A percentile compares a stretch with the other conserved stretches of the same genome.
phyloP scores from a whole-genome alignment of 345 rosid species.

The Trapa bicornis region DNA sequence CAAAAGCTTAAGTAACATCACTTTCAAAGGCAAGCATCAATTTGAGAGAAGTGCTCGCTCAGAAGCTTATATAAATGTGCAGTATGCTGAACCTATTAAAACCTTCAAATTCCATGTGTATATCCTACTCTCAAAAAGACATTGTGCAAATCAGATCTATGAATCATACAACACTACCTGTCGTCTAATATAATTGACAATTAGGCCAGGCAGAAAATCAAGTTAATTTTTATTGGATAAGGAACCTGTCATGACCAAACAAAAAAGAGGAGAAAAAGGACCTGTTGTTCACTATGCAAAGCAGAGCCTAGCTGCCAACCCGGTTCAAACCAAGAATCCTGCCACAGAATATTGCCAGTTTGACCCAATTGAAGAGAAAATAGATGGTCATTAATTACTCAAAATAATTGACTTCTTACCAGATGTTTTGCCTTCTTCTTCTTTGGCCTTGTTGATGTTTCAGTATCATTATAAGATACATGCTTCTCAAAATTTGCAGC shows the following conservation, averaged over 20 bases:
- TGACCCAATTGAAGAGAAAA: slow-evolving; percentile 11
- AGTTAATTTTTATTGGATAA: neutral
- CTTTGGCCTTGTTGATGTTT: slow-evolving; percentile 67
- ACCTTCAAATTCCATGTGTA: neutral
- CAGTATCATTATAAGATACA: slow-evolving; percentile 56
- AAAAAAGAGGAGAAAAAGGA: slow-evolving; percentile 10
- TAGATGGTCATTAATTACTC: neutral
- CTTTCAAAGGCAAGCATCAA: neutral
- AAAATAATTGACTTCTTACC: slow-evolving; percentile 21
- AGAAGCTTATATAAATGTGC: too few species aligned
- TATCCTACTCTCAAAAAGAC: neutral
- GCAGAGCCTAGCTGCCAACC: slow-evolving; percentile 66
- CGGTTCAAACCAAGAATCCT: slow-evolving; percentile 76
- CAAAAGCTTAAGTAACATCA: neutral
- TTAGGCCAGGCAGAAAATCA: neutral
- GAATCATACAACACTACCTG: neutral
- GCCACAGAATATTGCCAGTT: slow-evolving; percentile 21
- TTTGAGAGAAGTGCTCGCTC: too few species aligned
- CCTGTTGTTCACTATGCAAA: slow-evolving; percentile 70
- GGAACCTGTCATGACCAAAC: neutral
- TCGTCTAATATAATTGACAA: neutral
- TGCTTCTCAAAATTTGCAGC: slow-evolving; percentile 55
- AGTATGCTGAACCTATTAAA: neutral
- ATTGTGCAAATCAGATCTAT: neutral
- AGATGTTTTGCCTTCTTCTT: slow-evolving; percentile 64